Conservation (phyloP, 176 grass and related monocot species). For the Avena sativa region DNA sequence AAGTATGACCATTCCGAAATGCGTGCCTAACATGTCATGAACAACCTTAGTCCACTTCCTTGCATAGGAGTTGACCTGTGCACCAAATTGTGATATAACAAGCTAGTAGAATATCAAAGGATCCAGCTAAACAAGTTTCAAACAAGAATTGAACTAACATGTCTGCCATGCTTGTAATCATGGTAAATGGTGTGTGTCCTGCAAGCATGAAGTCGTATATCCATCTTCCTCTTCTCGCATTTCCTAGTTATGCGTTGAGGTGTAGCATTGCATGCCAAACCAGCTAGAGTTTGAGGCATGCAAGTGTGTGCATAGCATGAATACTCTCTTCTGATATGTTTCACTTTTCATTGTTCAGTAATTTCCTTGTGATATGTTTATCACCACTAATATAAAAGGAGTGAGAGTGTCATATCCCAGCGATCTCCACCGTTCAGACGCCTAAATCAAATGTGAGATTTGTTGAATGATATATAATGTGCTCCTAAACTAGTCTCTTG, state of each 20-base stretch:
- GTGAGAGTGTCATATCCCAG: no score
- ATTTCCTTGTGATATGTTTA: conserved; percentile 3
- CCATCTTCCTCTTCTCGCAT: neutral
- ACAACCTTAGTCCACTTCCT: neutral
- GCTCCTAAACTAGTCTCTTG: conserved; percentile 4
- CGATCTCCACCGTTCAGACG: no score
- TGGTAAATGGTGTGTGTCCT: conserved; percentile 10
- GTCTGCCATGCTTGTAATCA: neutral
- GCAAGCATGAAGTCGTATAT: conserved; percentile 33
- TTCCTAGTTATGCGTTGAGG: neutral
- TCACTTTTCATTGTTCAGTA: conserved; percentile 17
- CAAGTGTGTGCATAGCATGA: neutral
- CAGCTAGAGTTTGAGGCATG: conserved; percentile 10
- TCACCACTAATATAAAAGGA: no score
- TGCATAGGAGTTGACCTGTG: neutral
- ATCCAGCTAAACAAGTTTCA: neutral
- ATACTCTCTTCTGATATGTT: conserved; percentile 11
- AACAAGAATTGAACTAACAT: conserved; percentile 38
- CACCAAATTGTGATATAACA: neutral
- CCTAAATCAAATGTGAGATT: no score
- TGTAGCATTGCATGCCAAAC: conserved; percentile 17
- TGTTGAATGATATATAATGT: no score
- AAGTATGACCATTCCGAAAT: conserved; percentile 19
- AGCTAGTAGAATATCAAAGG: conserved; percentile 30
- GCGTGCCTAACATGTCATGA: conserved; percentile 25